Evolutionary conservation across 2,329 filamentous ascomycete species (phyloP).

Genomic region (Furcasterigmium sp.): DNA sequence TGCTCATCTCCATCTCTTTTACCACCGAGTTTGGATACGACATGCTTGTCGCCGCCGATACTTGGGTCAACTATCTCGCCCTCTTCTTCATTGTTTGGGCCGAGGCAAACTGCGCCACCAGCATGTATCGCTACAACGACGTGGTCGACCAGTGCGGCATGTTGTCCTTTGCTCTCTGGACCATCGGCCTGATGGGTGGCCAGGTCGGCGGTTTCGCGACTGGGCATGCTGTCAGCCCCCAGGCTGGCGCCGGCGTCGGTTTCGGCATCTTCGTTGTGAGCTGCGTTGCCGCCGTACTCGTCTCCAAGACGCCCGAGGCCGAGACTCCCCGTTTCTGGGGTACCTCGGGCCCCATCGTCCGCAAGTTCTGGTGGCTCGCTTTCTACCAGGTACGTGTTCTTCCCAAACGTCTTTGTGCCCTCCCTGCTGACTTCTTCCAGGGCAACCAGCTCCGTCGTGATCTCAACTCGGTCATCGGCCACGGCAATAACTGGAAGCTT

Average conservation of each 20-base stretch:
- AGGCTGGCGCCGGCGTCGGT: slow-evolving; percentile 39
- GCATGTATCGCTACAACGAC: slow-evolving; percentile 42
- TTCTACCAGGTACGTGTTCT: slow-evolving; percentile 5
- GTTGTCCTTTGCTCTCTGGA: slow-evolving; percentile 30
- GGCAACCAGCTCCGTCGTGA: slow-evolving; percentile 8
- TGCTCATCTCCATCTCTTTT: slow-evolving; percentile 45
- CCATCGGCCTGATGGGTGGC: slow-evolving; percentile 43
- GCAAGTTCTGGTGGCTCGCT: slow-evolving; percentile 7
- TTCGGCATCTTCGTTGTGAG: slow-evolving; percentile 41
- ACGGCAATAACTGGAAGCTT: slow-evolving; percentile 5
- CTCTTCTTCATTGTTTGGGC: slow-evolving; percentile 47
- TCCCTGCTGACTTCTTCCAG: neutral
- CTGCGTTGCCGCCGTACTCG: slow-evolving; percentile 23
- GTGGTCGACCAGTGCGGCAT: slow-evolving; percentile 35
- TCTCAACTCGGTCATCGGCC: slow-evolving; percentile 6
- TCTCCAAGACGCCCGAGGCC: slow-evolving; percentile 18
- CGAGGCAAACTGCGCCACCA: slow-evolving; percentile 44
- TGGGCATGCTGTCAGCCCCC: slow-evolving; percentile 35
- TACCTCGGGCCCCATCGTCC: neutral
- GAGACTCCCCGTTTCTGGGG: slow-evolving; percentile 13
- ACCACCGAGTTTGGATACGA: slow-evolving; percentile 51
- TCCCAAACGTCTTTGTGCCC: too few species aligned
- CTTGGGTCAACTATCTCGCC: slow-evolving; percentile 46
- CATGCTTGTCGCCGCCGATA: slow-evolving; percentile 44
- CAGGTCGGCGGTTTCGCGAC: slow-evolving; percentile 41